Evolutionary conservation across 352 stramenopile species (phyloP), one percentile per base, ranked within the genome.

Genomic region (Phytopythium vexans): DNA sequence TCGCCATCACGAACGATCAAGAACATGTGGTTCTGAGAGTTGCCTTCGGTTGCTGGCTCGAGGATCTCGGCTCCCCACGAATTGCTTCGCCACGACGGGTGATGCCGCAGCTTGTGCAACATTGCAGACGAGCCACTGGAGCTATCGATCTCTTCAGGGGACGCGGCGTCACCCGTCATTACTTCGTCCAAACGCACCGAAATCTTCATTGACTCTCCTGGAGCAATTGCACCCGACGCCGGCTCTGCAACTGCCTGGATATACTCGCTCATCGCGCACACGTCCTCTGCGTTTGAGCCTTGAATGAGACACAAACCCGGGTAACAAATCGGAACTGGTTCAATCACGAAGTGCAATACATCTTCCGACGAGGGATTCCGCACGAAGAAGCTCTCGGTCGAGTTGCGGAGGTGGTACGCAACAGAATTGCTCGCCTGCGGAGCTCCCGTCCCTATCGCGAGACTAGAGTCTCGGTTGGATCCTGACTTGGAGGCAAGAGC

Each of bases 31-130:
- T 74, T 89, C 37, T 77, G 75, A 8, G 60, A 61, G 55, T 54
- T 82, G 12, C 68, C 61, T 7, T 88, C 75, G 10, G 43, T 59
- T 15, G 41, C 66, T 48, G 40, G 55, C 41, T 89, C 77, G 8
- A 60, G 56, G 12, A 72, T 53, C 38, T 92, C 79, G 1, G 69
- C 68, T 46, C 86, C 83, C 83, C 83, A 94, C 9, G 83, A 94
- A 53, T 89, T 94, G 49, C 81, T 94, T 54, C 83, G 52, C 83
- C 83, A 94, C 4, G 68, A 88, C 43, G 81, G 83, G 54, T 94
- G 78, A 45, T 89, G 80, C 2, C 82, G 74, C 68, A 89, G 82
- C 58, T 89, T 89, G 54, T 88, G 83, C 31, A 90, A 54, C 16
- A 80, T 42, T 21, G 77, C 58, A 34, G 58, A 52, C 38, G 77